Conservation (phyloP, 495 filamentous ascomycete genomes). For the Hypomontagnella monticulosa region DNA sequence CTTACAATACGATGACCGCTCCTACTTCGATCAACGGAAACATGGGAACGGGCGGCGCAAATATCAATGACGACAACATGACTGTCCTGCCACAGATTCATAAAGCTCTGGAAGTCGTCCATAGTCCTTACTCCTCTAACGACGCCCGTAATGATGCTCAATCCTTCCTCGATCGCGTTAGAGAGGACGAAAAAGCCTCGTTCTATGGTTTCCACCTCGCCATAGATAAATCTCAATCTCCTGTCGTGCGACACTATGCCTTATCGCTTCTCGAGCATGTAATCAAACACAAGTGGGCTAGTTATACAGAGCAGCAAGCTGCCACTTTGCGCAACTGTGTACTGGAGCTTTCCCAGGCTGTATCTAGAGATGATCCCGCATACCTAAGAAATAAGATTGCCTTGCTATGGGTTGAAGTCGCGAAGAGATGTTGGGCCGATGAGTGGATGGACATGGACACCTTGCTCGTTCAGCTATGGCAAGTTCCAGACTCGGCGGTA, state of each 20-base stretch:
- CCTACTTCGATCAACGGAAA: conserved; percentile 43
- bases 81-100: conserved; percentile 69
- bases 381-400: conserved; percentile 94
- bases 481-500: conserved; percentile 65
- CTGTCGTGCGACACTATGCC: conserved; percentile 91
- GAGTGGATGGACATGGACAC: conserved; percentile 97
- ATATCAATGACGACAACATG: conserved; percentile 36
- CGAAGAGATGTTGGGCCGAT: conserved; percentile 88
- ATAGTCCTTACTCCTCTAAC: conserved; percentile 83
- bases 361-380: conserved; percentile 76
- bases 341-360: conserved; percentile 76
- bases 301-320: conserved; percentile 71
- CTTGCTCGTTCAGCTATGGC: conserved; percentile 82
- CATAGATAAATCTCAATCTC: conserved; percentile 71
- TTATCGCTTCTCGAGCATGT: conserved; percentile 89
- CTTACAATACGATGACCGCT: conserved; percentile 34
- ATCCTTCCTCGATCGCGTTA: conserved; percentile 82
- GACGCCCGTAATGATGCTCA: conserved; percentile 85
- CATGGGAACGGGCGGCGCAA: conserved; percentile 46
- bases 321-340: conserved; percentile 75
- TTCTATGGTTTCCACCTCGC: conserved; percentile 88
- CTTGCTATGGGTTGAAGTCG: conserved; percentile 93
- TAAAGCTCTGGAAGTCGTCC: conserved; percentile 84
- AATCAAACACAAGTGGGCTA: conserved; percentile 82
- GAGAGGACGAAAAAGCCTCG: conserved; percentile 78